These are phyloP conservation scores for Tolypocladium pustulatum DNA, from an alignment of 2,329 filamentous ascomycete genomes.

Conservation along the genomic window DNA sequence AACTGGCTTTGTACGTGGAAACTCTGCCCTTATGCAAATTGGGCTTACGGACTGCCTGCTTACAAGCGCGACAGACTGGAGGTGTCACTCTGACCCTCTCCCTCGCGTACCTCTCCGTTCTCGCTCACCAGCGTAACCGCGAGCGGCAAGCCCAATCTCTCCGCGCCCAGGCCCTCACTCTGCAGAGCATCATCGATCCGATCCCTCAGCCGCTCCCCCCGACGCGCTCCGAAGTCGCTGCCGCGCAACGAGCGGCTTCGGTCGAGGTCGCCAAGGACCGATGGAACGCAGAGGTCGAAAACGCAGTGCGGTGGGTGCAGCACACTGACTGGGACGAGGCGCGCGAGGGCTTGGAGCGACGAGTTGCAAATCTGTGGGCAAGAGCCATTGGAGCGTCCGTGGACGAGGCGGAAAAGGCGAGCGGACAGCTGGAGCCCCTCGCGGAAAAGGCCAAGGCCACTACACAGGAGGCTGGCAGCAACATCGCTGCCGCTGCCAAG, in stretches of 20 bases:
- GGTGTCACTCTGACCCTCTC: conserved; percentile 67
- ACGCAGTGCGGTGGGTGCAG: conserved; percentile 55
- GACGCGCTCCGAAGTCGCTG: conserved; percentile 38
- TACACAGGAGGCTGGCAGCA: conserved; percentile 11
- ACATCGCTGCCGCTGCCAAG: conserved; percentile 23
- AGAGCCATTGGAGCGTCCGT: conserved; percentile 22
- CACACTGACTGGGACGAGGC: conserved; percentile 54
- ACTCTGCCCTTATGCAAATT: not conserved
- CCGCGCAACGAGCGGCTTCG: conserved; percentile 42
- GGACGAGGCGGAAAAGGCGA: conserved; percentile 16
- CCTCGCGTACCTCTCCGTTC: conserved; percentile 59
- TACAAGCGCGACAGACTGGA: conserved; percentile 44
- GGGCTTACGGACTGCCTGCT: not conserved
- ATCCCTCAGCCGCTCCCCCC: conserved; percentile 35
- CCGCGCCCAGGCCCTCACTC: conserved; percentile 43
- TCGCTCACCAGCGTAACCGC: conserved; percentile 60
- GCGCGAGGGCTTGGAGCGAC: conserved; percentile 46
- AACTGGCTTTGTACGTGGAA: conserved; percentile 58
- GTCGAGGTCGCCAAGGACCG: conserved; percentile 61
- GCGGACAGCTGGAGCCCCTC: conserved; percentile 19
- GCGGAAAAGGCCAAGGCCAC: conserved; percentile 20
- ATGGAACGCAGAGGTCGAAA: conserved; percentile 67
- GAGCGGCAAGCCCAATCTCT: conserved; percentile 45
- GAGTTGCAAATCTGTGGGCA: conserved; percentile 33
- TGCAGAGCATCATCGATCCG: conserved; percentile 42